These are phyloP conservation scores for Ampelocalamus luodianensis DNA, from an alignment of 176 grass and related monocot species.

Conservation along the genomic window DNA sequence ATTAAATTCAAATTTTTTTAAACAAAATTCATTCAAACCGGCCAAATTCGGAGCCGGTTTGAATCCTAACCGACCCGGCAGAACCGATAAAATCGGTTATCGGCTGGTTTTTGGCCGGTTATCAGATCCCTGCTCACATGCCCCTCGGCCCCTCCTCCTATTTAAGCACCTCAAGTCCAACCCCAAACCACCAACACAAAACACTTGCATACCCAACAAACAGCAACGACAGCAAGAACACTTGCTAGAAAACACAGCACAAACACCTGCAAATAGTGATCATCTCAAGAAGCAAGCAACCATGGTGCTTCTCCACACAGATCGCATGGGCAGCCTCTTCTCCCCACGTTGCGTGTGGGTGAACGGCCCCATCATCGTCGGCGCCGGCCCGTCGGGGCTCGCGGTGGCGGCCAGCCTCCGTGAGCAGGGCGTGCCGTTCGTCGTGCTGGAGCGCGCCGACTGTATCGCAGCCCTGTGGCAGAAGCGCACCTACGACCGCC, in stretches of 20 bases:
- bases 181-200: conserved; percentile 52
- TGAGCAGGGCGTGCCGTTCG: conserved; percentile 76
- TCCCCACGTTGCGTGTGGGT: conserved; percentile 55
- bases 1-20: too few relatives aligned
- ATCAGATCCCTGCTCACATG: too few relatives aligned
- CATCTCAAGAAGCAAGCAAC: background rate
- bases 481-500: conserved; percentile 75
- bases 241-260: background rate
- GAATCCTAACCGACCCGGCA: too few relatives aligned
- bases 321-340: conserved; percentile 60
- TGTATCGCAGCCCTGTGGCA: conserved; percentile 86
- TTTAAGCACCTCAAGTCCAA: conserved; percentile 47
- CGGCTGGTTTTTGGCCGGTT: too few relatives aligned
- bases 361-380: conserved; percentile 82
- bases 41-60: too few relatives aligned
- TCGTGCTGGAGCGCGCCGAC: conserved; percentile 65
- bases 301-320: conserved; percentile 47
- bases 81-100: too few relatives aligned
- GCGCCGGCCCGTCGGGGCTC: conserved; percentile 72
- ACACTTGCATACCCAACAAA: conserved; percentile 24
- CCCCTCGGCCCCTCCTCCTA: conserved; percentile 42
- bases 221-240: background rate
- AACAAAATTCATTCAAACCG: too few relatives aligned
- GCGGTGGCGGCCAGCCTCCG: conserved; percentile 67
- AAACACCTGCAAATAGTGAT: background rate